A percentile compares a stretch with the other conserved stretches of the same genome.
Evolutionary conservation across 805 yeast species (phyloP).

Genomic region (Jamesozyma gamospora): DNA sequence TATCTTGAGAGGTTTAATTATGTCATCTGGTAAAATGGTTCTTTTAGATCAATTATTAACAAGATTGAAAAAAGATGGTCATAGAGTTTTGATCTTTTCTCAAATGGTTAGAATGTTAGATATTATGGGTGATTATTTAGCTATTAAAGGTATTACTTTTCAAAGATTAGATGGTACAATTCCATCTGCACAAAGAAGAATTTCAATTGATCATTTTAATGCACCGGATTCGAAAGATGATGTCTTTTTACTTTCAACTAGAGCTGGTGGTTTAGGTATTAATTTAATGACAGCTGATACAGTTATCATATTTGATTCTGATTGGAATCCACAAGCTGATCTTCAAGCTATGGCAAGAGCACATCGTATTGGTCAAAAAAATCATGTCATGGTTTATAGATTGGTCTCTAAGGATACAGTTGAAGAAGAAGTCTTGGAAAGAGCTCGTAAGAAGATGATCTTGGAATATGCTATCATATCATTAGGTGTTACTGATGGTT

Average conservation of each 20-base stretch:
- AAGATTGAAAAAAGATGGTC: conserved; percentile 84
- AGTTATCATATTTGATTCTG: conserved; percentile 93
- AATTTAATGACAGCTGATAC: conserved; percentile 99
- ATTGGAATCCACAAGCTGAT: conserved; percentile 99
- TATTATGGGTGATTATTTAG: conserved; percentile 84
- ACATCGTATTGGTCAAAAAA: conserved; percentile 98
- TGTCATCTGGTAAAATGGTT: conserved; percentile 99
- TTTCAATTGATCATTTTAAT: conserved; percentile 93
- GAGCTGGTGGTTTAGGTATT: conserved; percentile 99
- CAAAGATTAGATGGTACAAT: conserved; percentile 96
- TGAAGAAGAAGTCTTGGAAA: conserved; percentile 92
- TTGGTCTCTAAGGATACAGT: conserved; percentile 97
- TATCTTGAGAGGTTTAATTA: conserved; percentile 78
- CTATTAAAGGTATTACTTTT: conserved; percentile 76
- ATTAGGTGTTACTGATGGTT: conserved; percentile 79
- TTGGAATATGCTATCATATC: conserved; percentile 95
- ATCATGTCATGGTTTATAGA: conserved; percentile 93
- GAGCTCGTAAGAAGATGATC: conserved; percentile 97
- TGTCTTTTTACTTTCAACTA: conserved; percentile 78
- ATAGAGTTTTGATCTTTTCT: conserved; percentile 85
- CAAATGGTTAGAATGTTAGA: conserved; percentile 98
- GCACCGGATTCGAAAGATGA: conserved; percentile 89
- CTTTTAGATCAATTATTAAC: conserved; percentile 80
- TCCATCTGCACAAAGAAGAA: conserved; percentile 85
- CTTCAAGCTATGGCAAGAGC: conserved; percentile 99